These are phyloP conservation scores for Arthrobotrys sphaeroides DNA, from an alignment of 2,329 filamentous ascomycete species.

Conservation along the genomic window DNA sequence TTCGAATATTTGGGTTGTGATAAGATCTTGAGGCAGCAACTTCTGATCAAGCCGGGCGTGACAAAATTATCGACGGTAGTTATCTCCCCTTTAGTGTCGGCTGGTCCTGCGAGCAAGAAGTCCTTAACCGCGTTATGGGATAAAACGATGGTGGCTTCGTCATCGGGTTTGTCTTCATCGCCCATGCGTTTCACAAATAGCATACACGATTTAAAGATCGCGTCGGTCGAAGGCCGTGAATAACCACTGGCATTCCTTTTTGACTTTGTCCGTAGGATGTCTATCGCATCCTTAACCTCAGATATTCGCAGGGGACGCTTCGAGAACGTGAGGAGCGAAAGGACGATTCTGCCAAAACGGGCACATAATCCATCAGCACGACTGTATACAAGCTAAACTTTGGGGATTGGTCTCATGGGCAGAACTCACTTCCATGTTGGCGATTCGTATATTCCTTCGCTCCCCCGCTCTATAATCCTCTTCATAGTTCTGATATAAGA, in stretches of 20 bases:
- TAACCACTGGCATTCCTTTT: too few species aligned
- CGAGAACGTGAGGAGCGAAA: neutral
- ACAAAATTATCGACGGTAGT: too few species aligned
- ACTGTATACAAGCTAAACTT: too few species aligned
- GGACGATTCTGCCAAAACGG: neutral
- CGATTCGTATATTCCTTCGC: neutral
- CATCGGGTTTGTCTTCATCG: too few species aligned
- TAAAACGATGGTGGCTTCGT: too few species aligned
- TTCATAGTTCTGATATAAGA: neutral
- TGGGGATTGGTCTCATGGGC: too few species aligned
- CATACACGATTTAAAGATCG: neutral
- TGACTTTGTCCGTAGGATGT: neutral
- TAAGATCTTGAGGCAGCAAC: too few species aligned
- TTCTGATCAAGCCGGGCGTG: too few species aligned
- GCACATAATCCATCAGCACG: neutral
- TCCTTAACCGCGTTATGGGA: too few species aligned
- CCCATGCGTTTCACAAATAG: neutral
- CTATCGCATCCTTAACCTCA: constrained; percentile 1
- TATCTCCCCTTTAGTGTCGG: too few species aligned
- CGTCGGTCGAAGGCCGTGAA: neutral
- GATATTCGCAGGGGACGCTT: neutral
- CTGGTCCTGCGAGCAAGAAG: too few species aligned
- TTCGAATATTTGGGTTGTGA: too few species aligned
- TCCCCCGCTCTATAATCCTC: neutral
- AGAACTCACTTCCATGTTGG: neutral